These are phyloP conservation scores for Chaetomium sp. DNA, from an alignment of 2,329 filamentous ascomycete species.

Conservation along the genomic window DNA sequence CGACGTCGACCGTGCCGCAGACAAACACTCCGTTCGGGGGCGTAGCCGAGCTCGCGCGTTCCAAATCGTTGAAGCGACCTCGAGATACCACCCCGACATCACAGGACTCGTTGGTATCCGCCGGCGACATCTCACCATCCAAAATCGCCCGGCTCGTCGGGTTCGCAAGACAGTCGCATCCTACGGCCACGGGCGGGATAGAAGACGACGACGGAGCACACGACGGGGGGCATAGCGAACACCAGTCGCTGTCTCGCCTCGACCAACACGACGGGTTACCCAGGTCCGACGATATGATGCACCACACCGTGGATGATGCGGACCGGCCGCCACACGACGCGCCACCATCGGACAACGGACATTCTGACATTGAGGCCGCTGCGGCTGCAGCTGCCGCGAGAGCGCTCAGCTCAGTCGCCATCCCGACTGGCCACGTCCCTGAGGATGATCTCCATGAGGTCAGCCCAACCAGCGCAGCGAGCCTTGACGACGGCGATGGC, in stretches of 20 bases:
- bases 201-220: conserved; percentile 48
- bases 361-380: conserved; percentile 32
- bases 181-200: conserved; percentile 45
- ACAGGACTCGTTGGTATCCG: conserved; percentile 28
- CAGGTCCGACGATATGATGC: conserved; percentile 48
- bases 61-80: conserved; percentile 40
- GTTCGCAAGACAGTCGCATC: conserved; percentile 38
- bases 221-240: conserved; percentile 38
- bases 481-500: conserved; percentile 36
- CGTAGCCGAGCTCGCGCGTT: conserved; percentile 33
- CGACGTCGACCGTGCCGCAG: conserved; percentile 31
- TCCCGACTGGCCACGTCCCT: conserved; percentile 28
- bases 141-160: conserved; percentile 47
- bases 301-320: conserved; percentile 45
- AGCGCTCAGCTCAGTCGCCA: conserved; percentile 28
- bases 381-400: conserved; percentile 37
- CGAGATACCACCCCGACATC: conserved; percentile 42
- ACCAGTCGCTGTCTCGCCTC: conserved; percentile 27
- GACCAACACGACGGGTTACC: conserved; percentile 28
- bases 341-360: conserved; percentile 26
- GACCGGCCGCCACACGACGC: conserved; percentile 48
- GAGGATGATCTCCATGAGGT: conserved; percentile 37
- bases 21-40: conserved; percentile 33
- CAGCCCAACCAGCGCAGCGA: conserved; percentile 36
- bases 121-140: conserved; percentile 42